Percentiles rank a stretch among this genome's conserved stretches.
Conservation (phyloP, 2,329 filamentous ascomycete genomes). For the Colletotrichum agaves region DNA sequence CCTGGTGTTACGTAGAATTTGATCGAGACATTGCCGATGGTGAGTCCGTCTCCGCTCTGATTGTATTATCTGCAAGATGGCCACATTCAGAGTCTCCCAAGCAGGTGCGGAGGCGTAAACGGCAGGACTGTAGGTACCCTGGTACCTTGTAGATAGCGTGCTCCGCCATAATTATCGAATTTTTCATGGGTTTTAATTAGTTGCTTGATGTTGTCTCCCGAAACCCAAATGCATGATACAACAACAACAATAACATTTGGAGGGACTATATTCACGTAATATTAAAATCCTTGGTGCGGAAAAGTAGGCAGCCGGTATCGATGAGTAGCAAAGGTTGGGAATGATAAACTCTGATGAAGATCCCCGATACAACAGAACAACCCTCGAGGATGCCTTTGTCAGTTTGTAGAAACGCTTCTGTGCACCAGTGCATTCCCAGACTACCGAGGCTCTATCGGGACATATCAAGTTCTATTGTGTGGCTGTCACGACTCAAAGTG, state of each 20-base stretch:
- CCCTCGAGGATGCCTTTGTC: not conserved
- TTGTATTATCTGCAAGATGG: not conserved
- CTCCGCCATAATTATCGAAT: constrained; percentile 44
- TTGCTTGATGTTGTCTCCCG: constrained; percentile 43
- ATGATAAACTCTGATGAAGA: not conserved
- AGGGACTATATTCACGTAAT: not conserved
- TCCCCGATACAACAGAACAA: not conserved
- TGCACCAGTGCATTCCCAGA: not conserved
- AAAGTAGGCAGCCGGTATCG: not conserved
- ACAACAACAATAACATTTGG: too few species aligned
- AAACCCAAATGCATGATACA: constrained; percentile 42
- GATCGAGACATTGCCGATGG: constrained; percentile 40
- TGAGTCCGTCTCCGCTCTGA: constrained; percentile 29
- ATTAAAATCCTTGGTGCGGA: constrained; percentile 11
- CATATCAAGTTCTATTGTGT: too few species aligned
- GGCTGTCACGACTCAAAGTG: too few species aligned
- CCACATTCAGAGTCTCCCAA: constrained; percentile 24
- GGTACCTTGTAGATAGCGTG: constrained; percentile 41
- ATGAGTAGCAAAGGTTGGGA: not conserved
- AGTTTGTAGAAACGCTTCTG: not conserved
- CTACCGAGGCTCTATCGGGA: not conserved
- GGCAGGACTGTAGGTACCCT: constrained; percentile 39
- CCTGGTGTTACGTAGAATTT: constrained; percentile 40
- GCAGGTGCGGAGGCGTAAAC: constrained; percentile 38
- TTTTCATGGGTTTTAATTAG: constrained; percentile 45